Percentiles rank a stretch among this genome's conserved stretches.
phyloP scores from a whole-genome alignment of 768 basidiomycete species.

The Phanerochaete carnosa region DNA sequence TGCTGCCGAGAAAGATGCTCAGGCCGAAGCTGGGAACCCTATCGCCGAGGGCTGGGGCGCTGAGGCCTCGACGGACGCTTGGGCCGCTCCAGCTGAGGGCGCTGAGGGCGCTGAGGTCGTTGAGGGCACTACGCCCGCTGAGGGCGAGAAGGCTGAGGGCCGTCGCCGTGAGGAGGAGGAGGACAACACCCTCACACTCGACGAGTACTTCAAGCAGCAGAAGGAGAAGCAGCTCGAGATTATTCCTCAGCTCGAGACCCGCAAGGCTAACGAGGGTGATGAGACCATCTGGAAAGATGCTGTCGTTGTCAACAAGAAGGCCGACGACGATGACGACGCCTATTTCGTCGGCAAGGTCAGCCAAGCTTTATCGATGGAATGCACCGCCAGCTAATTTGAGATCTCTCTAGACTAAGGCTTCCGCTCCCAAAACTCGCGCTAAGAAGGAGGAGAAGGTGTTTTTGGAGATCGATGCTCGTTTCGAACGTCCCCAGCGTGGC shows the following conservation, averaged over 20 bases:
- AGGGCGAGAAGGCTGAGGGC: conserved; percentile 25
- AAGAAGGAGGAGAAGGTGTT: conserved; percentile 91
- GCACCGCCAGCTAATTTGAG: too few relatives aligned
- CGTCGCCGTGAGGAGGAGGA: conserved; percentile 66
- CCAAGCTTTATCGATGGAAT: background rate
- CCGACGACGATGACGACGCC: conserved; percentile 56
- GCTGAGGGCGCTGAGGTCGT: conserved; percentile 22
- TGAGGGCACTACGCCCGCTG: conserved; percentile 28
- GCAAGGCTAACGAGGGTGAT: conserved; percentile 81
- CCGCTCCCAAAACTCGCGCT: conserved; percentile 56
- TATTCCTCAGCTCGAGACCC: conserved; percentile 76
- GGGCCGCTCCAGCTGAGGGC: conserved; percentile 30
- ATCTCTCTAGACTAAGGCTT: conserved; percentile 54
- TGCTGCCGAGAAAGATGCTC: conserved; percentile 70
- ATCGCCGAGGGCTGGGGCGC: conserved; percentile 37
- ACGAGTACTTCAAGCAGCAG: conserved; percentile 87
- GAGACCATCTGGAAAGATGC: conserved; percentile 69
- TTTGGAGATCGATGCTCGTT: conserved; percentile 89
- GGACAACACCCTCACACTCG: conserved; percentile 91
- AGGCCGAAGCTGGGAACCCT: conserved; percentile 41
- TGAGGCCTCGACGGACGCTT: conserved; percentile 26
- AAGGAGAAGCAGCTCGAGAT: conserved; percentile 52
- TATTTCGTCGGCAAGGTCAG: conserved; percentile 92
- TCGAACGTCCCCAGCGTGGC: conserved; percentile 76
- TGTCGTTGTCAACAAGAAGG: conserved; percentile 57